Evolutionary conservation across 352 stramenopile genomes (phyloP), one percentile per base, ranked within the genome.

Genomic region (Phytophthora ohioensis): DNA sequence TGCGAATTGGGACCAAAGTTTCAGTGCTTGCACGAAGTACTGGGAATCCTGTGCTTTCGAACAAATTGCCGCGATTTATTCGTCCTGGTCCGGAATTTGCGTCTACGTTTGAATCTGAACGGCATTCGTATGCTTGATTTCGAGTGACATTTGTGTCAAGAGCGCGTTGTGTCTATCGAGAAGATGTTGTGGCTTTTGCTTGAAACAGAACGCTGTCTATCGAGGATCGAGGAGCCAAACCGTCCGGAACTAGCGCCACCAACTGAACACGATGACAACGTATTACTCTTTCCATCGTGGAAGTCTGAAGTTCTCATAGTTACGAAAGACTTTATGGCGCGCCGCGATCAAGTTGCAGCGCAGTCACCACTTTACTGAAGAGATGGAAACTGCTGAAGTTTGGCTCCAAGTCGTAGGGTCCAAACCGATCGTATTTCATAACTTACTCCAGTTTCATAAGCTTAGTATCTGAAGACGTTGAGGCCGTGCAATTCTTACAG

Each of bases 361-460:
- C 15, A 62, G 66, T 2, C 63, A 86, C 2, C 85, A 78, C 31
- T 85, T 76, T 4, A 53, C 36, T 9, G 72, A 68, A 3, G 81
- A 85, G 32, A 56, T 80, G 1, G 59, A 80, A 10, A 56, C 70
- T 35, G 74, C 81, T 38, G 47, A 80, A 30, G 11, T 11, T 2
- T 90, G 78, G 78, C 64, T 92, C 2, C 17, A 60, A 46, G 39
- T 59, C 38, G 15, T 54, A 30, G 43, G 35, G 21, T 45, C 47
- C n/a, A 49, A 67, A 17, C 34, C 57, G 3, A 57, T 92, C 15
- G 73, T 76, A 0, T 58, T 86, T 27, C 53, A 69, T 2, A 69
- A 64, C 5, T 88, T 91, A 30, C 52, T 88, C 21, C 35, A 64
- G 15, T 91, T 90, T 45, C 86, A 94, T 78, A 9, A 94, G 81